Base-by-base conservation (phyloP, 148 eudicot genomes). In the Rhododendron ovatum region DNA sequence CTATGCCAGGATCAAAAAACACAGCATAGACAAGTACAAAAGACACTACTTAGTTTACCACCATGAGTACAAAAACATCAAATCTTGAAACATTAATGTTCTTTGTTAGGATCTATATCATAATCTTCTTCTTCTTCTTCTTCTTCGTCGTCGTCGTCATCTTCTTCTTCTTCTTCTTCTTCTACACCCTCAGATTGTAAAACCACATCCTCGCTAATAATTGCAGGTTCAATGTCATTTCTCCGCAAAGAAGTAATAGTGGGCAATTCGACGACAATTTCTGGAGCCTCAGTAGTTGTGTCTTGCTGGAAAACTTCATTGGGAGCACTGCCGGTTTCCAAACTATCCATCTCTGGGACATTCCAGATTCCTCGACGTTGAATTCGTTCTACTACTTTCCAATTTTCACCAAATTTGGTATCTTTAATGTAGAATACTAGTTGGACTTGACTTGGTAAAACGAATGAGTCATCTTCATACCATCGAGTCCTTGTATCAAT, bases 401-500 rank as follows among this genome's bases (percentile, higher is more conserved):
- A 82, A 5, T 82, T 35, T 8, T 22, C 75, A 61, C 73, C 73
- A 15, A 61, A 26, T 24, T 82, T 82, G 65, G 84, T 82, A 33
- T 82, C 84, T 35, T 61, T 8, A 39, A 82, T 3, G 12, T 82
- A 57, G 73, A 82, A 61, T 26, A 82, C 53, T 65, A 26, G 53
- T 65, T 12, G 9, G 5, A 83, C 77, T 63, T 83, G 53, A 43
- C 41, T 65, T 41, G 84, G 84, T 18, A 83, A 41, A 3, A 83
- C 76, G 28, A 83, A 83, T 15, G 51, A 15, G 24, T 83, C 77
- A 83, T 83, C 69, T n/a, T 37, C 4, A 43, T 83, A 83, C 76
- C 85, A 83, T 45, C 78, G 14, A 26, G 41, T 67, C 15, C 24
- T 71, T 30, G 13, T 48, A 55, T 84, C 63, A 73, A 39, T 39